Evolutionary conservation across 805 yeast species (phyloP).

Genomic region (Schwanniomyces occidentalis): DNA sequence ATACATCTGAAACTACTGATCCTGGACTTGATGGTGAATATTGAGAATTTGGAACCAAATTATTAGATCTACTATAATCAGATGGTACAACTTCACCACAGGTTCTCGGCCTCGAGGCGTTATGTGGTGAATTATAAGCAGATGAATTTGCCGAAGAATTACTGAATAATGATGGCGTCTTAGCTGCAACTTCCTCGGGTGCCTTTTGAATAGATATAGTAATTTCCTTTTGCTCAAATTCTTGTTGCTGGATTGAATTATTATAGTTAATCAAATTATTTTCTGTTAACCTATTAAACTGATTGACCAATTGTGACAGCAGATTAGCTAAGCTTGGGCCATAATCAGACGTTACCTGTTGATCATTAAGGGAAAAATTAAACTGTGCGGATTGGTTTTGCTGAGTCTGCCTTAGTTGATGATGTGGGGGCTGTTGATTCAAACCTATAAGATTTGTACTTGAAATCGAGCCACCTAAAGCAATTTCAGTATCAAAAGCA

Average conservation of each 20-base stretch:
- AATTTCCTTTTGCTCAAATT: conserved; percentile 11
- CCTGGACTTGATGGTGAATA: conserved; percentile 16
- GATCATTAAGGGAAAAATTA: conserved; percentile 11
- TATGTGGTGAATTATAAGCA: conserved; percentile 17
- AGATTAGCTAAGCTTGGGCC: too few relatives aligned
- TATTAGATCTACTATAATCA: conserved; percentile 3
- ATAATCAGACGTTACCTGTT: conserved; percentile 8
- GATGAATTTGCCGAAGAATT: conserved; percentile 44
- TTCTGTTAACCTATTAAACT: conserved; percentile 15
- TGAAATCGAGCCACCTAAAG: conserved; percentile 40
- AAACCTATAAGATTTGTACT: conserved; percentile 27
- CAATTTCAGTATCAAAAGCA: conserved; percentile 35
- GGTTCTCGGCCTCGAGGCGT: too few relatives aligned
- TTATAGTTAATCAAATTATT: conserved; percentile 9
- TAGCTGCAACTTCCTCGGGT: conserved; percentile 43
- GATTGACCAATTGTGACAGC: conserved; percentile 9
- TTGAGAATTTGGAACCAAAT: conserved; percentile 16
- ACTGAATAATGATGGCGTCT: conserved; percentile 58
- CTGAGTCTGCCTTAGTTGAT: too few relatives aligned
- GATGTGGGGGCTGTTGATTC: conserved; percentile 2
- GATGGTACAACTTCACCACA: conserved; percentile 3
- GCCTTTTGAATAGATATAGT: conserved; percentile 25
- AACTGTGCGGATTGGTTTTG: conserved; percentile 12
- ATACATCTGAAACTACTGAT: conserved; percentile 15
- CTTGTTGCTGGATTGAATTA: conserved; percentile 5